A percentile compares a stretch with the other conserved stretches of the same genome.
Evolutionary conservation across 179 eudicot genomes (phyloP).

Genomic region (Amaranthus tricolor): DNA sequence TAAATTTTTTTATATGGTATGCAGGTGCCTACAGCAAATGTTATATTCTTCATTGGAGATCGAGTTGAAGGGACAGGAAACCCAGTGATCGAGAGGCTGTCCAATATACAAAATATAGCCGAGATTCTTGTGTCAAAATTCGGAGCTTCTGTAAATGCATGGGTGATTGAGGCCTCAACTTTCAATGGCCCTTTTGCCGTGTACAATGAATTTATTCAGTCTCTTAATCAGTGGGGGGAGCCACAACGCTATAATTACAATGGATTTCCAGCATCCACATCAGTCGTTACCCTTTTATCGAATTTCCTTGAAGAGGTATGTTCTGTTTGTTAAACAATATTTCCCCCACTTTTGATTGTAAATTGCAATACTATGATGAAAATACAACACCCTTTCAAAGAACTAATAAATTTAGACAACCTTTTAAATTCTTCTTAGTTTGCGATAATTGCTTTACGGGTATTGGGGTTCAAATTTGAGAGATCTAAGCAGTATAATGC

Average conservation of each 20-base stretch:
- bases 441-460: not conserved
- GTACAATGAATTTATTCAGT: conserved; percentile 64
- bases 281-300: conserved; percentile 50
- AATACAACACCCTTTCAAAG: not conserved
- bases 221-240: conserved; percentile 64
- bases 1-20: not conserved
- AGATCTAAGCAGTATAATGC: not conserved
- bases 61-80: conserved; percentile 76
- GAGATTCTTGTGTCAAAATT: conserved; percentile 72
- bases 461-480: not conserved
- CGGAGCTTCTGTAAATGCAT: conserved; percentile 64
- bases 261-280: conserved; percentile 77
- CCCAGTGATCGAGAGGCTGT: conserved; percentile 77
- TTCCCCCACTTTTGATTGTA: not conserved
- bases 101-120: conserved; percentile 59
- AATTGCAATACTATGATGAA: not conserved
- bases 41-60: conserved; percentile 80
- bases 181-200: conserved; percentile 89
- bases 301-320: conserved; percentile 64
- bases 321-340: not conserved
- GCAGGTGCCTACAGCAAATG: conserved; percentile 83
- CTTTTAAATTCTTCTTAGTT: not conserved
- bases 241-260: conserved; percentile 57
- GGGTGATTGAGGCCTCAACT: conserved; percentile 81
- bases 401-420: not conserved